A percentile compares a stretch with the other conserved stretches of the same genome.
These are phyloP conservation scores for Marchantia polymorpha DNA, from an alignment of 225 moss, liverwort and hornwort species.

Conservation along the genomic window DNA sequence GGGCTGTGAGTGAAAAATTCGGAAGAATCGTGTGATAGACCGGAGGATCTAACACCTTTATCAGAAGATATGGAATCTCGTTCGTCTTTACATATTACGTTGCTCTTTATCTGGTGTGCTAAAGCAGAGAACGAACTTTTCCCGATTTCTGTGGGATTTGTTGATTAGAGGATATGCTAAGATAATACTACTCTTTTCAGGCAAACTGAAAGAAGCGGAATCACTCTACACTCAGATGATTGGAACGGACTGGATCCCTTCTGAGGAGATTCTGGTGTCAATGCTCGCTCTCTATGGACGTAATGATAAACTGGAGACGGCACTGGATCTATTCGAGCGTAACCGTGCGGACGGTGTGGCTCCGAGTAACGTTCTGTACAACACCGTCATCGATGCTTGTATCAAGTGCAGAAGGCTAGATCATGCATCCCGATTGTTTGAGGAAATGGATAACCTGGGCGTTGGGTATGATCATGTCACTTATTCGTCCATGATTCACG, in stretches of 20 bases:
- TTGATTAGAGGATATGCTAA: background rate
- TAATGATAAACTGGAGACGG: conserved; percentile 54
- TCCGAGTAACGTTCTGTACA: conserved; percentile 58
- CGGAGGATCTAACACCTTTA: no score
- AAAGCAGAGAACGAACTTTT: background rate
- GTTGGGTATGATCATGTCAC: conserved; percentile 72
- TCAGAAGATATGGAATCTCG: no score
- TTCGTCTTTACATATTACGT: background rate
- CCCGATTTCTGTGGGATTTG: background rate
- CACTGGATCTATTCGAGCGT: conserved; percentile 54
- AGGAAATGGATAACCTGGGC: conserved; percentile 56
- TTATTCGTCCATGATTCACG: conserved; percentile 70
- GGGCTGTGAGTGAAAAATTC: background rate
- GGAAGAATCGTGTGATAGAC: no score
- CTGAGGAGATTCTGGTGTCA: conserved; percentile 53
- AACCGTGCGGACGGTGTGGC: conserved; percentile 33
- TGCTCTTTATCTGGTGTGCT: background rate
- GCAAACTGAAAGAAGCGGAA: conserved; percentile 69
- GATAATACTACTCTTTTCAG: conserved; percentile 30
- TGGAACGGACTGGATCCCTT: conserved; percentile 45
- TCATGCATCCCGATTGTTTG: conserved; percentile 53
- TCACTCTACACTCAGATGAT: conserved; percentile 46
- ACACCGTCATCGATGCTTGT: conserved; percentile 66
- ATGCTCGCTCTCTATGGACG: conserved; percentile 76
- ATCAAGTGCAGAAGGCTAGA: conserved; percentile 59